These are phyloP conservation scores for Erysiphe pisi DNA, from an alignment of 2,329 filamentous ascomycete genomes.

Conservation along the genomic window DNA sequence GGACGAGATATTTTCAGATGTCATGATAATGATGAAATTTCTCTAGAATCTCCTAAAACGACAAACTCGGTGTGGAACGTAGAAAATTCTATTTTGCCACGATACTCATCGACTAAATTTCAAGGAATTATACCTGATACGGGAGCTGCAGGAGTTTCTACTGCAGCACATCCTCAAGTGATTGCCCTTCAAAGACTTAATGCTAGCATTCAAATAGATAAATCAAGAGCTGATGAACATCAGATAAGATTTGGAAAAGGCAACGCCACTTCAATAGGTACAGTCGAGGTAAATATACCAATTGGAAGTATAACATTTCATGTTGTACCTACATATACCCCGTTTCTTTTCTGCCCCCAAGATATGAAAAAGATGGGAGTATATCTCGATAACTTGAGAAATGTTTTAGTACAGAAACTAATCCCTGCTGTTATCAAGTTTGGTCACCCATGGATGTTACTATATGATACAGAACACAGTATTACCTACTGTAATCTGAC, in stretches of 20 bases:
- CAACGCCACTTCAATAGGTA: not conserved
- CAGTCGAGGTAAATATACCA: not conserved
- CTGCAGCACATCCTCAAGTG: not conserved
- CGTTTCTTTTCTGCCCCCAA: slow-evolving; percentile 25
- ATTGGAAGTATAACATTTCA: not conserved
- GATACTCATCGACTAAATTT: not conserved
- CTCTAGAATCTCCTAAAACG: not conserved
- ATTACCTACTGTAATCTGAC: not conserved
- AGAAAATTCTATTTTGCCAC: not conserved
- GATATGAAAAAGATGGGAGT: slow-evolving; percentile 19
- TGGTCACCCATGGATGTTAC: slow-evolving; percentile 1
- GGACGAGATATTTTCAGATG: not conserved
- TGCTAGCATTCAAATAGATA: not conserved
- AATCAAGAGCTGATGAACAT: slow-evolving; percentile 5
- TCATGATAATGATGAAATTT: not conserved
- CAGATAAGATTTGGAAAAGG: slow-evolving; percentile 26
- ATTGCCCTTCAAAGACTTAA: slow-evolving; percentile 10
- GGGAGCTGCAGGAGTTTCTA: not conserved
- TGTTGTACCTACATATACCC: slow-evolving; percentile 22
- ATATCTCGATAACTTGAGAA: slow-evolving; percentile 22
- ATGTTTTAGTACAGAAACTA: not conserved
- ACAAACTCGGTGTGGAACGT: not conserved
- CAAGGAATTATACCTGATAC: not conserved
- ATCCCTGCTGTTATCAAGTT: not conserved
- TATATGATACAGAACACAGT: not conserved